Conservation (phyloP, 805 yeast species). For the Monosporozyma servazzii region DNA sequence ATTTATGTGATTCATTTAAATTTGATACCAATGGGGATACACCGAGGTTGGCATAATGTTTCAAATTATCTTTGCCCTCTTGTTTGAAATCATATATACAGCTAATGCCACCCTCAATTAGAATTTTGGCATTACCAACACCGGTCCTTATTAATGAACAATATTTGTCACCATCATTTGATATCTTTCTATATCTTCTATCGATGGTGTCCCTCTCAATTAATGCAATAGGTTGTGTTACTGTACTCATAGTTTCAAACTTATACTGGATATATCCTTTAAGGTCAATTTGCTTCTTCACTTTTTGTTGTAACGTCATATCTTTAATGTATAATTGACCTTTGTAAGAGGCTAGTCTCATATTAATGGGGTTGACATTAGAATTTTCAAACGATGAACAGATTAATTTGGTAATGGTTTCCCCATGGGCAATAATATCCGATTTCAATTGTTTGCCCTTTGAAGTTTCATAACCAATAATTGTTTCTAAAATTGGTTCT, state of each 20-base stretch:
- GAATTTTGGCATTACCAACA: constrained; percentile 57
- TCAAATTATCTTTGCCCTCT: constrained; percentile 39
- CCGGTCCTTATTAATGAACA: constrained; percentile 77
- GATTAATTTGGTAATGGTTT: constrained; percentile 60
- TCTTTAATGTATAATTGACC: constrained; percentile 60
- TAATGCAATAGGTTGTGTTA: constrained; percentile 66
- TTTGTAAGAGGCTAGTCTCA: constrained; percentile 63
- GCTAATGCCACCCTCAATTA: constrained; percentile 87
- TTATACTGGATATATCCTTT: constrained; percentile 64
- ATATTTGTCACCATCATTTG: constrained; percentile 69
- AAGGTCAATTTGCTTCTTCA: constrained; percentile 25
- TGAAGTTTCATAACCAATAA: constrained; percentile 44
- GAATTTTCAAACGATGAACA: constrained; percentile 44
- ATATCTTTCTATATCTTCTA: constrained; percentile 46
- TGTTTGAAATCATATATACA: constrained; percentile 73
- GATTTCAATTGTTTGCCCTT: constrained; percentile 37
- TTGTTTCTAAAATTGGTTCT: constrained; percentile 45
- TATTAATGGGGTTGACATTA: constrained; percentile 43
- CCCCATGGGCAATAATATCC: constrained; percentile 77
- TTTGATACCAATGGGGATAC: constrained; percentile 51
- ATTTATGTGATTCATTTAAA: constrained; percentile 48
- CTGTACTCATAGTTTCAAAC: constrained; percentile 71
- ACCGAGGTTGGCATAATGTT: constrained; percentile 80
- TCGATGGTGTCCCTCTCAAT: constrained; percentile 62
- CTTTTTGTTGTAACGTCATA: constrained; percentile 29